A percentile compares a stretch with the other conserved stretches of the same genome.
Conservation (phyloP, 768 basidiomycete genomes). For the Lactarius hengduanensis region DNA sequence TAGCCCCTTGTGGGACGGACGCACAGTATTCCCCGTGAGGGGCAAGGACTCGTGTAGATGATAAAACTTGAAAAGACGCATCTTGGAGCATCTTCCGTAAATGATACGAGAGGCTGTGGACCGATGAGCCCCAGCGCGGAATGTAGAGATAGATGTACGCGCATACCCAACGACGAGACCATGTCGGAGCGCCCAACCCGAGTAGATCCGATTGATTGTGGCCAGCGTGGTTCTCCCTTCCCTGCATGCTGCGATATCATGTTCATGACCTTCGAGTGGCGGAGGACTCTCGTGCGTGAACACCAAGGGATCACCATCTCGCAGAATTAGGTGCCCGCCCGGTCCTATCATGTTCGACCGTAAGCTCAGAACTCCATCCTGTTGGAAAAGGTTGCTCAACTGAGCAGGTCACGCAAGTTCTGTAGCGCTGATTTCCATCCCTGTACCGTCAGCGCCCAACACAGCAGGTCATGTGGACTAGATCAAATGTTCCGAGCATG, state of each 20-base stretch:
- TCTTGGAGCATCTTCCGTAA: background rate
- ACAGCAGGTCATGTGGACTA: constrained; percentile 1
- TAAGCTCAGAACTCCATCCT: background rate
- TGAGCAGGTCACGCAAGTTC: background rate
- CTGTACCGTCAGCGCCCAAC: background rate
- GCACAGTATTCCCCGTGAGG: constrained; percentile 6
- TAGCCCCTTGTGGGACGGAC: background rate
- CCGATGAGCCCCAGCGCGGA: background rate
- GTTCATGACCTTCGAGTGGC: background rate
- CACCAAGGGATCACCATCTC: background rate
- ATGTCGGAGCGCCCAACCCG: too few species aligned
- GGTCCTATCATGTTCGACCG: background rate
- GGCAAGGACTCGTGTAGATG: background rate
- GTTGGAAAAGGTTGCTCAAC: constrained; percentile 4
- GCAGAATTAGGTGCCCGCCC: background rate
- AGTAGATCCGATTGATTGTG: too few species aligned
- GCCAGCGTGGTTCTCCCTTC: too few species aligned
- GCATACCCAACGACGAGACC: too few species aligned
- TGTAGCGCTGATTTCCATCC: constrained; percentile 9
- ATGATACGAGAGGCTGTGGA: background rate
- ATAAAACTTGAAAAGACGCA: background rate
- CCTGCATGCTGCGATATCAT: too few species aligned
- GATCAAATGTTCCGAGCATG: constrained; percentile 13
- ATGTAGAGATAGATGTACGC: too few species aligned
- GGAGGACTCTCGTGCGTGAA: background rate